Evolutionary conservation across 164 flowering plant genomes (phyloP), one percentile per base, ranked within the genome.

Genomic region (Echeveria elegans): DNA sequence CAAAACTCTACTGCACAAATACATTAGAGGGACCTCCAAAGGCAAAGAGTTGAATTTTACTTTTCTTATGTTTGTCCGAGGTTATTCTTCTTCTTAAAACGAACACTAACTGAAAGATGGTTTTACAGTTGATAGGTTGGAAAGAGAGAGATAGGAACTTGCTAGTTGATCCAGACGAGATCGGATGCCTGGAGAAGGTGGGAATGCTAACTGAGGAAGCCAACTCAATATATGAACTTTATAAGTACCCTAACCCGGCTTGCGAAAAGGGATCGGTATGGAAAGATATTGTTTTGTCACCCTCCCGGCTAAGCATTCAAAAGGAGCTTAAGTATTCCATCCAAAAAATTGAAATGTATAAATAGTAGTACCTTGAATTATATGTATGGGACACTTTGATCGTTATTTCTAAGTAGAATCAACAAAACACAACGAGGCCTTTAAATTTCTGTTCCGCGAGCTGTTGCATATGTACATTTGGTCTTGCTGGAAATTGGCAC

Each of bases 221-320:
- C 45, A 79, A 77, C 45, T 79, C 87, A 71, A 80, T 87, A 50
- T 77, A 82, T 32, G 82, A 85, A 45, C 85, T 85, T 16, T 85
- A 85, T 74, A 77, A 71, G 72, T 12, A 23, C 48, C 82, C 85
- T 2, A 77, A 79, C 67, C 89, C 89, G 56, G 85, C 86, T 37
- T 73, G 67, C 7, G 69, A 72, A 72, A 66, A 74, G 16, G 89
- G 92, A 0, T 83, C 92, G 0, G 70, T 87, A 8, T 87, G 92
- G 92, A 87, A 83, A 71, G 92, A 87, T 71, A 85, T 87, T 56
- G 88, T 87, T 30, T 19, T 82, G 67, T 87, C 92, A n/a, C 92
- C 92, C 71, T 81, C 92, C 58, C 82, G 92, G 69, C 47, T 81
- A 45, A 82, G 78, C 74, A 83, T 85, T 36, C 92, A 87, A 59